Evolutionary conservation across 495 filamentous ascomycete species (phyloP).

Genomic region (Podospora appendiculata): DNA sequence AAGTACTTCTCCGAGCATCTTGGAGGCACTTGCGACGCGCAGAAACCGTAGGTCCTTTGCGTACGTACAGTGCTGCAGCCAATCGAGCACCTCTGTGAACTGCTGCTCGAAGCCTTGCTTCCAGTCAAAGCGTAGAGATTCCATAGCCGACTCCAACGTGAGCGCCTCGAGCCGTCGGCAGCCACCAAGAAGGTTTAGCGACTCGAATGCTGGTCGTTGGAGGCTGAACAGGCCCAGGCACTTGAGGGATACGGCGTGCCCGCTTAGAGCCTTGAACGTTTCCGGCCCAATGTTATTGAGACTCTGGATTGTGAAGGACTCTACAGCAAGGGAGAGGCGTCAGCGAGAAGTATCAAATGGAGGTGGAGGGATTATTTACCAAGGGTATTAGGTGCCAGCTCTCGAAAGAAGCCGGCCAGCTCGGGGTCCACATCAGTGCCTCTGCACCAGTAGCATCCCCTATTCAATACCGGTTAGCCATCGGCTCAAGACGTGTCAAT

Average conservation of each 20-base stretch:
- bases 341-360: background rate
- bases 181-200: constrained; percentile 42
- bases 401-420: constrained; percentile 50
- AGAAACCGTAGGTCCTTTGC: constrained; percentile 45
- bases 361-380: constrained; percentile 8
- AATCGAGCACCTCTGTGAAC: constrained; percentile 40
- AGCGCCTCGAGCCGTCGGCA: constrained; percentile 43
- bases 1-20: constrained; percentile 47
- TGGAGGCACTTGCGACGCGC: constrained; percentile 40
- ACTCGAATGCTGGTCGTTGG: constrained; percentile 32
- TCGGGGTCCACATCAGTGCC: constrained; percentile 34
- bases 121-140: constrained; percentile 16
- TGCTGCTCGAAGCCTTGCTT: constrained; percentile 38
- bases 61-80: constrained; percentile 48
- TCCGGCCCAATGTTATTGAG: constrained; percentile 41
- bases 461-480: background rate
- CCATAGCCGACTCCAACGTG: background rate
- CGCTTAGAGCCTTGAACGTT: constrained; percentile 50
- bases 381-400: constrained; percentile 50
- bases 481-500: background rate
- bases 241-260: constrained; percentile 49
- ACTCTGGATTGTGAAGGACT: constrained; percentile 51
- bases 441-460: constrained; percentile 38
- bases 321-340: background rate
- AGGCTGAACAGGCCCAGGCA: constrained; percentile 48